phyloP scores from a whole-genome alignment of 306 rosid genomes.

The Nissolia schottii region DNA sequence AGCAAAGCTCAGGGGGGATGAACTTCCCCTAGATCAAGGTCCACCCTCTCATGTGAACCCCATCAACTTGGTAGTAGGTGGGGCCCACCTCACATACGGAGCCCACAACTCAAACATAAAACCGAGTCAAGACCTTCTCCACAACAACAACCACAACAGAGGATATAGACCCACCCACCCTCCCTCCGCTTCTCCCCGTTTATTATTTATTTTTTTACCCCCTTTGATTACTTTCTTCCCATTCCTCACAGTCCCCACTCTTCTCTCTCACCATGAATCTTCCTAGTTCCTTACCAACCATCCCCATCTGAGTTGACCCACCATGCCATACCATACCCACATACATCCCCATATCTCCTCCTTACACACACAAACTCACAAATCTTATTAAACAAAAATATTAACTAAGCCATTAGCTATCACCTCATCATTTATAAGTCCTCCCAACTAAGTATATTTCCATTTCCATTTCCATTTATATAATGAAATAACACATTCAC shows the following conservation, averaged over 20 bases:
- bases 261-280: conserved; percentile 55
- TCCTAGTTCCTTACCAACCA: conserved; percentile 49
- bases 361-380: background rate
- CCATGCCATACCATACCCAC: conserved; percentile 29
- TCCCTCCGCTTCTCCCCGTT: background rate
- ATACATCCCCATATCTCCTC: conserved; percentile 42
- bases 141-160: conserved; percentile 11
- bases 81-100: conserved; percentile 62
- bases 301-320: conserved; percentile 57
- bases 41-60: conserved; percentile 84
- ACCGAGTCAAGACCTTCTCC: conserved; percentile 1
- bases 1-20: conserved; percentile 94
- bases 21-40: conserved; percentile 54
- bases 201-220: background rate
- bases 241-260: conserved; percentile 23
- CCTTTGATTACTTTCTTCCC: conserved; percentile 2
- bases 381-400: background rate
- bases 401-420: conserved; percentile 33
- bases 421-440: conserved; percentile 6
- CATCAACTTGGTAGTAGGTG: conserved; percentile 57
- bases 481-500: conserved; percentile 16
- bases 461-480: background rate
- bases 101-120: conserved; percentile 60
- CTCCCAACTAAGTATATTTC: conserved; percentile 21
- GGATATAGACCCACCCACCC: background rate